Evolutionary conservation across 441 rosid genomes (phyloP).

Genomic region (Corymbia citriodora): DNA sequence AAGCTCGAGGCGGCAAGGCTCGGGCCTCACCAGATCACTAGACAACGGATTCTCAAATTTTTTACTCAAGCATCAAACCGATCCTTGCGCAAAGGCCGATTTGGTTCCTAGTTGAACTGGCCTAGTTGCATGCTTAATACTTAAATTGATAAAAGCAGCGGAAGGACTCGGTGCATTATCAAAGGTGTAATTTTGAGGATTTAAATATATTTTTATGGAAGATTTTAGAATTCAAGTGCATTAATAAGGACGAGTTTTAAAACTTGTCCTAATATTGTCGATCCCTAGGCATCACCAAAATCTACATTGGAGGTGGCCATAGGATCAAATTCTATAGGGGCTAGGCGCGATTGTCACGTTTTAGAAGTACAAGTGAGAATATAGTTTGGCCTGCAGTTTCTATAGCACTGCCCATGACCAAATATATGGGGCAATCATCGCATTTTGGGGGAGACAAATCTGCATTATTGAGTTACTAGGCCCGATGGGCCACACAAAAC

Average conservation of each 20-base stretch:
- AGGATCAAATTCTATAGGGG: background rate
- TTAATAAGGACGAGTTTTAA: background rate
- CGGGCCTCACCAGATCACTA: too few relatives aligned
- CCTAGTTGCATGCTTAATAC: background rate
- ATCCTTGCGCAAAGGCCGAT: background rate
- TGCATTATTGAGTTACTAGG: background rate
- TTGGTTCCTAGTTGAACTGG: background rate
- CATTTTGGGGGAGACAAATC: background rate
- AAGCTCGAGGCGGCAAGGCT: too few relatives aligned
- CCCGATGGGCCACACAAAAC: background rate
- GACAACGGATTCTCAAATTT: background rate
- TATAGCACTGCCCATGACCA: background rate
- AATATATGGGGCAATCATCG: background rate
- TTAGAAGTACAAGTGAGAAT: background rate
- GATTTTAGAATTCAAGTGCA: background rate
- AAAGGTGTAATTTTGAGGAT: background rate
- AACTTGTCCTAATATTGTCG: background rate
- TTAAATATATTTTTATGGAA: background rate
- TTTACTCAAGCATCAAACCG: background rate
- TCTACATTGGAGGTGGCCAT: background rate
- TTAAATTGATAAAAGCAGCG: background rate
- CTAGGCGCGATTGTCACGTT: background rate
- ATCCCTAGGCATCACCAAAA: background rate
- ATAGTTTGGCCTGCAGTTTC: background rate
- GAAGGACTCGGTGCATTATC: background rate